A percentile compares a stretch with the other conserved stretches of the same genome.
Evolutionary conservation across 257 asterid genomes (phyloP).

Genomic region (Leonotis leonurus): DNA sequence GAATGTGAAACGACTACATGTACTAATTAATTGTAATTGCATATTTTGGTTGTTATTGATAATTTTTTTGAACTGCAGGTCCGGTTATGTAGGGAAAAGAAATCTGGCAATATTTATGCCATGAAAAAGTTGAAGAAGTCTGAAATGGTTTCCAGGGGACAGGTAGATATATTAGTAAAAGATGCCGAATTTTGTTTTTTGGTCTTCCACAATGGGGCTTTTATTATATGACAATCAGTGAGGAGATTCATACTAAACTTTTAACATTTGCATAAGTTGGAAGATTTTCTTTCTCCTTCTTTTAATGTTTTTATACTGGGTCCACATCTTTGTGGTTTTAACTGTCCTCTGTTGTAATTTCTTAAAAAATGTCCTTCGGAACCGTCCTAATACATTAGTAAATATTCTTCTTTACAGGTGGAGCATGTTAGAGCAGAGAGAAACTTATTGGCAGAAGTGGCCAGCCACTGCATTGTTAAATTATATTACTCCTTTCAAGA

Average conservation of each 20-base stretch:
- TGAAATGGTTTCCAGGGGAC: conserved; percentile 89
- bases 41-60: conserved; percentile 7
- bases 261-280: background rate
- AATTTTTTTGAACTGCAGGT: conserved; percentile 41
- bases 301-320: background rate
- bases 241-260: background rate
- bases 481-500: conserved; percentile 92
- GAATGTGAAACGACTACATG: background rate
- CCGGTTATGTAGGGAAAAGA: conserved; percentile 73
- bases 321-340: background rate
- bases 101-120: conserved; percentile 84
- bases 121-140: conserved; percentile 93
- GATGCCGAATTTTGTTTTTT: background rate
- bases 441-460: conserved; percentile 91
- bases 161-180: conserved; percentile 40
- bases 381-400: conserved; percentile 10
- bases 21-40: background rate
- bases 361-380: conserved; percentile 7
- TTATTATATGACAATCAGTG: background rate
- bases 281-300: background rate
- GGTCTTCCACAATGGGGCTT: background rate
- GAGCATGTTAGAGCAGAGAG: conserved; percentile 98
- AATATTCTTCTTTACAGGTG: conserved; percentile 42
- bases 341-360: background rate
- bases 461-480: conserved; percentile 90